These are phyloP conservation scores for Xylaria nigripes DNA, from an alignment of 495 filamentous ascomycete genomes.

Conservation along the genomic window DNA sequence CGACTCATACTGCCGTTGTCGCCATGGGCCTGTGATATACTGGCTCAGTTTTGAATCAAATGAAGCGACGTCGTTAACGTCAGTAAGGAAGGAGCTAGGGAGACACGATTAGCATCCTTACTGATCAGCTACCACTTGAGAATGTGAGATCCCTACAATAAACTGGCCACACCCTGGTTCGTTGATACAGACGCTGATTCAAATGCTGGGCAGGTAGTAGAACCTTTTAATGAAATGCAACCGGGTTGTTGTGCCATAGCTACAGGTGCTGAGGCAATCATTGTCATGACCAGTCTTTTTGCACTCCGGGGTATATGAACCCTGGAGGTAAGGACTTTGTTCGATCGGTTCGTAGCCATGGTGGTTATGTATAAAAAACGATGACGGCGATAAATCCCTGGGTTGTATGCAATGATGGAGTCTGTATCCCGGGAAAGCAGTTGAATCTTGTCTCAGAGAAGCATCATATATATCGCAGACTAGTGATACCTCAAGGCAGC, in stretches of 20 bases:
- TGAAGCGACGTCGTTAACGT: conserved; percentile 61
- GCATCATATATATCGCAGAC: conserved; percentile 3
- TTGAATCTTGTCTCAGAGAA: background rate
- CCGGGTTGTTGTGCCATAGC: conserved; percentile 22
- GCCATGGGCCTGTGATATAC: conserved; percentile 52
- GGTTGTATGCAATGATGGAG: background rate
- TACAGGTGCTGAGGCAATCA: conserved; percentile 26
- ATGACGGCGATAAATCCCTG: background rate
- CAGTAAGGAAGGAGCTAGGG: conserved; percentile 75
- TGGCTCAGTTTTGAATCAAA: conserved; percentile 71
- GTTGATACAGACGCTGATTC: conserved; percentile 74
- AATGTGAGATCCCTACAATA: conserved; percentile 58
- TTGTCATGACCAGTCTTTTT: conserved; percentile 18
- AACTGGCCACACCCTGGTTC: conserved; percentile 49
- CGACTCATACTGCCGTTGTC: conserved; percentile 44
- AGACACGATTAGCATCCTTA: background rate
- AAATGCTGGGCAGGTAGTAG: conserved; percentile 78
- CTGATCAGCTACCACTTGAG: background rate
- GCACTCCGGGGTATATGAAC: conserved; percentile 7
- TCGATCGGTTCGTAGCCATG: background rate
- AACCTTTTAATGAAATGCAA: conserved; percentile 75
- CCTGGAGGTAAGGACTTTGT: conserved; percentile 4
- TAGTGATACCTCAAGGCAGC: background rate
- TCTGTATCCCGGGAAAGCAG: background rate
- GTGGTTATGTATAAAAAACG: background rate